Evolutionary conservation across 495 filamentous ascomycete genomes (phyloP), one percentile per base, ranked within the genome.

Genomic region (Cercophora scortea): DNA sequence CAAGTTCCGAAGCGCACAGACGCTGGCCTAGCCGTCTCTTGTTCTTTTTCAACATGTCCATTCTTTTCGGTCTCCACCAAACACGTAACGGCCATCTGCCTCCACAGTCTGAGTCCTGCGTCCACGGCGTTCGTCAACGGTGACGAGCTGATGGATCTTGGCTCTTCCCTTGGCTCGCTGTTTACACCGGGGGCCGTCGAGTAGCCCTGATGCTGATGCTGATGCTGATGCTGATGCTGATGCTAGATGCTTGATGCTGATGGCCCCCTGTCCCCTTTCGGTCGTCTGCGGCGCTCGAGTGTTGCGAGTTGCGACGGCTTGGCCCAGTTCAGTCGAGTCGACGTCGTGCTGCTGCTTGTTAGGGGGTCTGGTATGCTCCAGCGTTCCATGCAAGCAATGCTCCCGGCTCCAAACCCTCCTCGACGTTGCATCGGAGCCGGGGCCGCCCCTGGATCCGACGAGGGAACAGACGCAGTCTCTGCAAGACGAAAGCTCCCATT

Each of bases 1-100:
- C 51, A 55, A 47, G 55, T 46, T 61, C 62, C 62, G 55, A 53
- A 16, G 50, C 60, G 64, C 62, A 65, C 62, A 65, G 64, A 63
- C 62, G 47, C 45, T 25, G 5, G 51, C 44, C 43, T 15, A n/a
- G 43, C 40, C 47, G 46, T 48, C 55, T 41, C 42, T 53, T 58
- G 36, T 32, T 34, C 36, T 50, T 35, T 32, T 42, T 36, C 25
- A 25, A 25, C 25, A 25, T 25, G 2, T 25, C 25, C 25, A 25
- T 25, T 25, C 25, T 25, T 25, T 5, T 25, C 25, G 5, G 25
- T 25, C 25, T 5, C 25, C 25, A 25, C 25, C 25, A 25, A 25
- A 25, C 25, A 25, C 25, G 25, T 25, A 25, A 25, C 25, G 25
- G 2, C 25, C 25, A 25, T 25, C 25, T 5, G 25, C 25, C 25